Base-by-base conservation (phyloP, 1,139 yeast species). In the Trichomonascaceae sp. region DNA sequence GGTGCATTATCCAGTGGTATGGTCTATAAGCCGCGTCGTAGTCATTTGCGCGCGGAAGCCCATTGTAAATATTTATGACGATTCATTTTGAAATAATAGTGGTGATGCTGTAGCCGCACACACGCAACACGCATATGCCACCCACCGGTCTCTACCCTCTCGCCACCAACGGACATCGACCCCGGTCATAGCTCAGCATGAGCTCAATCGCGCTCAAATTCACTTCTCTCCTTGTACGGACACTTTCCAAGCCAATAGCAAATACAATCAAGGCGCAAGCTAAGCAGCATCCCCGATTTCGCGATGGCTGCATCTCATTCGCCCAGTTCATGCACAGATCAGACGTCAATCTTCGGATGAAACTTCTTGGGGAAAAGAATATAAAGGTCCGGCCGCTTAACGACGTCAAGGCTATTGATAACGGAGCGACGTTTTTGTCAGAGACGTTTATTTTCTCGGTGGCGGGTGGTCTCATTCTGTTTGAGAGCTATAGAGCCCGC, bases 171-270 rank as follows among this genome's bases (percentile, higher is more conserved):
- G n/a, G n/a, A n/a, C n/a, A n/a, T n/a, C n/a, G n/a, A n/a, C n/a
- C n/a, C n/a, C n/a, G n/a, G n/a, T n/a, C n/a, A n/a, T n/a, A n/a
- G n/a, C n/a, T n/a, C n/a, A 26, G 14, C 16, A 60, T 60, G 65
- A 59, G 65, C 42, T 47, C 58, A 16, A 52, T 82, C 28, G 87
- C 92, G 9, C 65, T 82, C 34, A 84, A 84, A 52, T 60, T 84
- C 46, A 74, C 89, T 9, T 71, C 92, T 27, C 64, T 84, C 39
- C 63, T 81, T 39, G 73, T 82, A 13, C 60, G 92, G 43, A 84
- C 93, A 22, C 63, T 82, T 28, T 78, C 94, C 27, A 80, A 81
- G 50, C 95, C 95, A 1, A 69, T 84, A 31, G 87, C 93, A 59
- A 73, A 67, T 39, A 64, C 73, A 4, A 64, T 84, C 41, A 82